Evolutionary conservation across 805 yeast genomes (phyloP), one percentile per base, ranked within the genome.

Genomic region (Myxozyma vanderwaltii): DNA sequence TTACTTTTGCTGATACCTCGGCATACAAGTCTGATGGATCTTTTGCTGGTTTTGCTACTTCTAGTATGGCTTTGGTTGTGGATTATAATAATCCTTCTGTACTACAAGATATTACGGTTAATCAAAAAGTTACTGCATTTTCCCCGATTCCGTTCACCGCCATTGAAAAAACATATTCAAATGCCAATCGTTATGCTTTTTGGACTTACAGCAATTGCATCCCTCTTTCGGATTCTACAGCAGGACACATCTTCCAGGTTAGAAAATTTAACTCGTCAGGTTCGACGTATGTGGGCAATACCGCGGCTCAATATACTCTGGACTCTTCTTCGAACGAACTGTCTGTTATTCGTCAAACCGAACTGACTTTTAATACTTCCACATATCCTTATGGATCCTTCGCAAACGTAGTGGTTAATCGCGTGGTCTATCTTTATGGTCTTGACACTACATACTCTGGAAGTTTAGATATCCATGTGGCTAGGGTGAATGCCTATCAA

Each of bases 151-250:
- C 59, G 21, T 59, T 58, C n/a, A 52, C 41, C 43, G 49, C 63
- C 0, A 26, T 48, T 10, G 54, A 17, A 5, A 63, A 58, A 41
- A 43, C 58, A 12, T 23, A 40, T 13, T 23, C 40, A 15, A 17
- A 19, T 12, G 24, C 54, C 23, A 1, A 29, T 23, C 56, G 64
- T 19, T 58, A 48, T 21, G 62, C 59, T 27, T 39, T 61, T 15
- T 58, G 64, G 64, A 58, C 64, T 8, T 61, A 48, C 40, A 54
- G 59, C 24, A 61, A 61, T 38, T 61, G 63, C 44, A 51, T 61
- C 12, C 61, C 33, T 36, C 45, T 58, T 15, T 5, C 43, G 29
- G 51, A 21, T n/a, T 49, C 58, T 15, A 5, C 38, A 0, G 63
- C 64, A n/a, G 59, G 51, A 2, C 56, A 58, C 43, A 60, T 62